Evolutionary conservation across 140 eudicot genomes (phyloP).

Genomic region (Bidens hawaiensis): DNA sequence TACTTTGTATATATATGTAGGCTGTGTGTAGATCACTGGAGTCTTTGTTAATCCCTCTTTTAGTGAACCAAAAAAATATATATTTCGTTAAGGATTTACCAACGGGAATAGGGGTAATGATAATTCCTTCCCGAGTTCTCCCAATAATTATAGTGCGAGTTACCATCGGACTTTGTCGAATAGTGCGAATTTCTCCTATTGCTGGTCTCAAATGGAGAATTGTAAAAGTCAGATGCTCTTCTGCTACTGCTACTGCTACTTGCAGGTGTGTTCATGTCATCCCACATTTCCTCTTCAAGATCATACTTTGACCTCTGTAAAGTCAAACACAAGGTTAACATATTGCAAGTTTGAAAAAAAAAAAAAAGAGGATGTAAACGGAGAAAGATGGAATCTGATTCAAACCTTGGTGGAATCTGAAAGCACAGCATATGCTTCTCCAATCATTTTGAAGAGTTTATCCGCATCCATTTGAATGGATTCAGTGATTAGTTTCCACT

Average conservation of each 20-base stretch:
- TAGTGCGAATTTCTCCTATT: slow-evolving; percentile 47
- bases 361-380: neutral
- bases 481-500: slow-evolving; percentile 68
- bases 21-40: neutral
- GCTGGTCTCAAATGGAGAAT: slow-evolving; percentile 46
- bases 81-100: slow-evolving; percentile 31
- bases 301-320: slow-evolving; percentile 79
- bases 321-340: neutral
- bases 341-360: neutral
- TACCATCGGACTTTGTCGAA: slow-evolving; percentile 33
- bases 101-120: slow-evolving; percentile 42
- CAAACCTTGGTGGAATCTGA: slow-evolving; percentile 80
- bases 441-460: slow-evolving; percentile 85
- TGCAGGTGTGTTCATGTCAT: slow-evolving; percentile 35
- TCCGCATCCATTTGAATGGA: slow-evolving; percentile 80
- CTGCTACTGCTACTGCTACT: slow-evolving; percentile 39
- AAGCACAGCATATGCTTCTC: slow-evolving; percentile 95
- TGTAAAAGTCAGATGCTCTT: slow-evolving; percentile 48
- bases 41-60: neutral
- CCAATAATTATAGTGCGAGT: slow-evolving; percentile 45
- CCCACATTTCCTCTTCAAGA: slow-evolving; percentile 71
- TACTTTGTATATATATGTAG: slow-evolving; percentile 15
- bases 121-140: slow-evolving; percentile 38
- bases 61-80: neutral
- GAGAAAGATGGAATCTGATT: too few relatives aligned